phyloP scores from a whole-genome alignment of 331 rosid species.

The Malus hybrid region DNA sequence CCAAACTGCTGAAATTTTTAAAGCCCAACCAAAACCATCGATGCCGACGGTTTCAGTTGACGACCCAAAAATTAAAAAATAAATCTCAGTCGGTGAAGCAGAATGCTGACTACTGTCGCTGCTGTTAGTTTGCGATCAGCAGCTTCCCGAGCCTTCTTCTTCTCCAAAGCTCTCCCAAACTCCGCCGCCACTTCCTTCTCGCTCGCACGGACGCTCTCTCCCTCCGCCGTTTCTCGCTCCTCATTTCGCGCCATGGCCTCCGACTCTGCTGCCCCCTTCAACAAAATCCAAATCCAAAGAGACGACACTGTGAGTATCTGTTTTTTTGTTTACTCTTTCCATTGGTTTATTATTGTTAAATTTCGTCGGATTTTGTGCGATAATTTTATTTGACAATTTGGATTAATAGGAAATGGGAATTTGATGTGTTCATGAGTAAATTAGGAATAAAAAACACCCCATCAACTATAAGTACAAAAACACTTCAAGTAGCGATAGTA shows the following conservation, averaged over 20 bases:
- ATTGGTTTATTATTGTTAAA: no score
- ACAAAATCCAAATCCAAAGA: slow-evolving; percentile 73
- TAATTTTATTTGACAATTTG: not conserved
- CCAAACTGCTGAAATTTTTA: no score
- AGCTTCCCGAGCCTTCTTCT: slow-evolving; percentile 24
- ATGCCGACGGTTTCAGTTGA: not conserved
- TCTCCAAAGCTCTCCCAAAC: slow-evolving; percentile 11
- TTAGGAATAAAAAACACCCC: no score
- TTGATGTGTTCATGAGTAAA: not conserved
- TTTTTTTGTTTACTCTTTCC: not conserved
- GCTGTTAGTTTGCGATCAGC: slow-evolving; percentile 13
- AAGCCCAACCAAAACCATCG: not conserved
- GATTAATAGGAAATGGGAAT: not conserved
- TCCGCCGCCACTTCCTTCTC: slow-evolving; percentile 11
- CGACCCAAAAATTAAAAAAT: not conserved
- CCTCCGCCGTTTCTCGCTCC: slow-evolving; percentile 26
- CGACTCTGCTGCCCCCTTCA: slow-evolving; percentile 54
- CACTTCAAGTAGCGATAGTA: no score
- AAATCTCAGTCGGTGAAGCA: not conserved
- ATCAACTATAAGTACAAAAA: no score
- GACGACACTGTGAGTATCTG: slow-evolving; percentile 53
- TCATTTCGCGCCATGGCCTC: slow-evolving; percentile 68
- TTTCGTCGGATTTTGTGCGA: not conserved
- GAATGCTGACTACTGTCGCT: slow-evolving; percentile 19
- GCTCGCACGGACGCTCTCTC: slow-evolving; percentile 15